phyloP scores from a whole-genome alignment of 495 filamentous ascomycete species.

The Trichoderma virens region DNA sequence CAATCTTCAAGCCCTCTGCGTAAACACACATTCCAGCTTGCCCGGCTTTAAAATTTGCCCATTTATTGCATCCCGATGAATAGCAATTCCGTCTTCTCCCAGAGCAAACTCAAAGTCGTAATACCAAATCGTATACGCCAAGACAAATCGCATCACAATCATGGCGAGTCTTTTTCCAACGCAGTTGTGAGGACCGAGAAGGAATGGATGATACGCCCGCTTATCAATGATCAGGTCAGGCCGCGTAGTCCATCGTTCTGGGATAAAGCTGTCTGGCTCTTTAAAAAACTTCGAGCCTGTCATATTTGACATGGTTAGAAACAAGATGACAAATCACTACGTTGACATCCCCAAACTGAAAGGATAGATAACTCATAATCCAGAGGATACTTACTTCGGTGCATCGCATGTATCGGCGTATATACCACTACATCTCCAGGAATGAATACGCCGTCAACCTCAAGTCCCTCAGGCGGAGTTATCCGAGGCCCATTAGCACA shows the following conservation, averaged over 20 bases:
- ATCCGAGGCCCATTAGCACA: background rate
- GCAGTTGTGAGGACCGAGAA: constrained; percentile 19
- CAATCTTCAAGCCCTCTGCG: constrained; percentile 11
- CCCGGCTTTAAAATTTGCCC: constrained; percentile 16
- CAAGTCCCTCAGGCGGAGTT: background rate
- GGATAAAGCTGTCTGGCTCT: background rate
- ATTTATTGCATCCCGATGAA: constrained; percentile 12
- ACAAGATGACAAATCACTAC: background rate
- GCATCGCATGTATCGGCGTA: background rate
- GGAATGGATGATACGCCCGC: background rate
- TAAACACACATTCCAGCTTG: constrained; percentile 14
- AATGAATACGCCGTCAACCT: background rate
- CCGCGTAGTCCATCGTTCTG: background rate
- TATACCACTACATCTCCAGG: background rate
- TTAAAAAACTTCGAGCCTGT: background rate
- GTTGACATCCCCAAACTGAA: background rate
- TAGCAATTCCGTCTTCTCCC: constrained; percentile 18
- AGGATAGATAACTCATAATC: background rate
- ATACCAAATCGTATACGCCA: constrained; percentile 18
- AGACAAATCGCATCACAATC: constrained; percentile 20
- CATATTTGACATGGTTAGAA: background rate
- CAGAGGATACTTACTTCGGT: background rate
- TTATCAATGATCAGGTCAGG: background rate
- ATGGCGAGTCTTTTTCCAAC: constrained; percentile 25
- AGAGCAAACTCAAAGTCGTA: constrained; percentile 16